A percentile compares a stretch with the other conserved stretches of the same genome.
phyloP scores from a whole-genome alignment of 306 rosid species.

The Oemleria cerasiformis region DNA sequence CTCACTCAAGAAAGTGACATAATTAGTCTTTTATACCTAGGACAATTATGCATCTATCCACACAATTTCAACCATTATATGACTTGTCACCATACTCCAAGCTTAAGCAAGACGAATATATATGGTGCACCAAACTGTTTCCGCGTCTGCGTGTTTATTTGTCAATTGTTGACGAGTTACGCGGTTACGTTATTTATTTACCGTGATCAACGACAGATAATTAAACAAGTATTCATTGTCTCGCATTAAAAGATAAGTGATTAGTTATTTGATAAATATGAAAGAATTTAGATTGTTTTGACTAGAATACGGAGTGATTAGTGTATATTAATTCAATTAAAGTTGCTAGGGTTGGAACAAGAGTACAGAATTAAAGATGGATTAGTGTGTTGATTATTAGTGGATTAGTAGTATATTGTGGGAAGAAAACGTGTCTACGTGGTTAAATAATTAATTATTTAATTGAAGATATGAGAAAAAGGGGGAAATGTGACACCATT shows the following conservation, averaged over 20 bases:
- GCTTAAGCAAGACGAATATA: background rate
- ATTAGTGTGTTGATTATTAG: background rate
- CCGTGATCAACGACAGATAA: no score
- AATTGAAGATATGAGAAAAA: background rate
- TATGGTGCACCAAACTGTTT: background rate
- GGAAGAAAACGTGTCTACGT: background rate
- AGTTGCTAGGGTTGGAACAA: background rate
- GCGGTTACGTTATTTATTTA: background rate
- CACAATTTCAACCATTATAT: background rate
- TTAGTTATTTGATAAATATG: background rate
- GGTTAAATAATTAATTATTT: background rate
- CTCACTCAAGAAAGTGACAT: constrained; percentile 13
- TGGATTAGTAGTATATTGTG: background rate
- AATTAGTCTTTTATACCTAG: constrained; percentile 7
- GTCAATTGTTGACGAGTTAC: background rate
- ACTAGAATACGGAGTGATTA: background rate
- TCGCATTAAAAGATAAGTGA: no score
- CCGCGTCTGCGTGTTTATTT: no score
- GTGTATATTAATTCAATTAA: background rate
- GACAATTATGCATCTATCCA: background rate
- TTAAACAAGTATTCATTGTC: no score
- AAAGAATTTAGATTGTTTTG: background rate
- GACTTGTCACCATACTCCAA: background rate
- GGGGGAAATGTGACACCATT: background rate
- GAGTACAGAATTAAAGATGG: background rate